Conservation (phyloP, 2,329 filamentous ascomycete genomes). For the Scedosporium minutisporum region DNA sequence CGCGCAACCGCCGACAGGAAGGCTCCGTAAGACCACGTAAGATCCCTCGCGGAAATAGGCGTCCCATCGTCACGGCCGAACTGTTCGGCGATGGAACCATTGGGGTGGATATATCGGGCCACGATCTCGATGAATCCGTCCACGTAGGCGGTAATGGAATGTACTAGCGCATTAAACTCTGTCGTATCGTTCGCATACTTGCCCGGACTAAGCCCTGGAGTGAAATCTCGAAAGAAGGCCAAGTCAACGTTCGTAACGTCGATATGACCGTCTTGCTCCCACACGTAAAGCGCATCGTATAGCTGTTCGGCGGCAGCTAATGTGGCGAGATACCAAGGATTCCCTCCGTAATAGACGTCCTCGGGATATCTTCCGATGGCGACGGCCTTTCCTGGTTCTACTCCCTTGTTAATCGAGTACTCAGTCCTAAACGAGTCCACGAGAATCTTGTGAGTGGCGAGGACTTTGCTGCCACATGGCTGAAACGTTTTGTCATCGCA, state of each 20-base stretch:
- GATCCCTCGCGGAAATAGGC: conserved; percentile 53
- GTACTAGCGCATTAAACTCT: conserved; percentile 45
- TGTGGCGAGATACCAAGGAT: conserved; percentile 73
- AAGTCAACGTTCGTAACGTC: conserved; percentile 56
- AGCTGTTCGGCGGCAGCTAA: conserved; percentile 71
- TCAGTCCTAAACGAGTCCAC: conserved; percentile 61
- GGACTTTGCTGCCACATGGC: conserved; percentile 58
- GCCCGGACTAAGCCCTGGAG: conserved; percentile 47
- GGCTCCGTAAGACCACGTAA: conserved; percentile 66
- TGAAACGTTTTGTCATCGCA: conserved; percentile 68
- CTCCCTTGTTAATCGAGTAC: conserved; percentile 61
- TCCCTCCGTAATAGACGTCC: conserved; percentile 66
- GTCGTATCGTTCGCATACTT: conserved; percentile 44
- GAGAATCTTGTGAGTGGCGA: conserved; percentile 68
- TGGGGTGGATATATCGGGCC: conserved; percentile 48
- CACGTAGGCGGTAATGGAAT: conserved; percentile 47
- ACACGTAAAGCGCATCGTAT: conserved; percentile 66
- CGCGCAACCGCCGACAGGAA: conserved; percentile 55
- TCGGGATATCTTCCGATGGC: conserved; percentile 60
- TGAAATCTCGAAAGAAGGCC: conserved; percentile 60
- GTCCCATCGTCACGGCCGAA: conserved; percentile 43
- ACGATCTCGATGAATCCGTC: conserved; percentile 54
- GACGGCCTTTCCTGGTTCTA: conserved; percentile 48
- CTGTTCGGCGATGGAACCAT: conserved; percentile 61
- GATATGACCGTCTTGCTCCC: conserved; percentile 53